Conservation (phyloP, 306 rosid species). For the Prunus dulcis region DNA sequence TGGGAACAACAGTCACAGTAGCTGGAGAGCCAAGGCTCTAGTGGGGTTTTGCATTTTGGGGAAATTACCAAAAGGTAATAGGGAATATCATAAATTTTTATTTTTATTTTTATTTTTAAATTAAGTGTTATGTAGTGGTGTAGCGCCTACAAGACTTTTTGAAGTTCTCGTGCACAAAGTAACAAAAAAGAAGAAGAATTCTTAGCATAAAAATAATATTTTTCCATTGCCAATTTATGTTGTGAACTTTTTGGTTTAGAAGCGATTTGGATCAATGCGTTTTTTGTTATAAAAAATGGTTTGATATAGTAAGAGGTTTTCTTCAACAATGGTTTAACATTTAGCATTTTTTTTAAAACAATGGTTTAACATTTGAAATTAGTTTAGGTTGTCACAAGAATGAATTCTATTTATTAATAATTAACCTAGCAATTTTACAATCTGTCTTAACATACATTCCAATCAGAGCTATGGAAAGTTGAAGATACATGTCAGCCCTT, state of each 20-base stretch:
- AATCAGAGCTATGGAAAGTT: neutral
- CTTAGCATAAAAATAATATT: too few relatives aligned
- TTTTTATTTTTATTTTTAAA: neutral
- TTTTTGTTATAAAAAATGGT: too few relatives aligned
- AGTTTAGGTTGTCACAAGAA: neutral
- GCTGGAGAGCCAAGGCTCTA: neutral
- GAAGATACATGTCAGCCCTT: neutral
- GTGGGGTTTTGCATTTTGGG: slow-evolving; percentile 24
- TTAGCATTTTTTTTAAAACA: neutral
- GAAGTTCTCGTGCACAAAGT: too few relatives aligned
- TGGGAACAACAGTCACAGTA: neutral
- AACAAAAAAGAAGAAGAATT: too few relatives aligned
- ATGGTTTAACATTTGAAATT: too few relatives aligned
- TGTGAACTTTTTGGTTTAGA: too few relatives aligned
- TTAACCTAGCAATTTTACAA: neutral
- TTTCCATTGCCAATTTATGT: too few relatives aligned
- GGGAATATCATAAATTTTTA: neutral
- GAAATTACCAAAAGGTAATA: neutral
- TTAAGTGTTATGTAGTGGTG: neutral
- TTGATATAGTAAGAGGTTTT: neutral
- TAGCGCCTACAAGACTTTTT: too few relatives aligned
- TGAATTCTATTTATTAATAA: too few relatives aligned
- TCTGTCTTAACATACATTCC: neutral
- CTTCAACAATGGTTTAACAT: neutral
- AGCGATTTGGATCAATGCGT: neutral